phyloP scores from a whole-genome alignment of 768 basidiomycete genomes.

The Suillus tomentosus region DNA sequence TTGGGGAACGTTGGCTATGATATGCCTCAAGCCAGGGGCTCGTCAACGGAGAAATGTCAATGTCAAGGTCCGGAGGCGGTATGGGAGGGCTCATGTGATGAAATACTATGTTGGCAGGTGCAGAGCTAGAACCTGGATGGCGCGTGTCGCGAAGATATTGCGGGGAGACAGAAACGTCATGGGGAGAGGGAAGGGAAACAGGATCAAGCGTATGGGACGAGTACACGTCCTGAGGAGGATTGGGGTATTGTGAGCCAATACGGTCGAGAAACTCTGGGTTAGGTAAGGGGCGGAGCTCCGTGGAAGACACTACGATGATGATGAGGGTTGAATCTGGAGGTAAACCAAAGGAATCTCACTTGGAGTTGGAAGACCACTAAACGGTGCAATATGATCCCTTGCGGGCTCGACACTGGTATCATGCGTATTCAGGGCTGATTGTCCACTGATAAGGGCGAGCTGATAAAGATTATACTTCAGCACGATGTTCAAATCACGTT shows the following conservation, averaged over 20 bases:
- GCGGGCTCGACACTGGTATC: slow-evolving; percentile 37
- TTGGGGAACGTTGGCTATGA: slow-evolving; percentile 37
- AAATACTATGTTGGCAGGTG: slow-evolving; percentile 77
- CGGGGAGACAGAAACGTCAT: slow-evolving; percentile 27
- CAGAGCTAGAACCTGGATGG: slow-evolving; percentile 54
- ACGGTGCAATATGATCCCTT: slow-evolving; percentile 37
- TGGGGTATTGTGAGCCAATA: slow-evolving; percentile 52
- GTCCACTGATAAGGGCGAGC: slow-evolving; percentile 70
- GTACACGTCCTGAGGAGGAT: slow-evolving; percentile 30
- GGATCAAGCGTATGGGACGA: slow-evolving; percentile 27
- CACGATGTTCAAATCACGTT: slow-evolving; percentile 3
- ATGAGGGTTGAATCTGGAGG: slow-evolving; percentile 19
- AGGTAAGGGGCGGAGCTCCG: slow-evolving; percentile 64
- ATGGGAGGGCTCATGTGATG: slow-evolving; percentile 39
- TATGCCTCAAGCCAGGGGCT: slow-evolving; percentile 80
- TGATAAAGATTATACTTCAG: slow-evolving; percentile 29
- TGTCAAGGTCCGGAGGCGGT: slow-evolving; percentile 55
- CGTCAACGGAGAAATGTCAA: slow-evolving; percentile 77
- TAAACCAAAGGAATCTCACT: slow-evolving; percentile 42
- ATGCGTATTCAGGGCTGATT: slow-evolving; percentile 36
- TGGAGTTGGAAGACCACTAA: slow-evolving; percentile 67
- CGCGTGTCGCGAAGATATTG: slow-evolving; percentile 25
- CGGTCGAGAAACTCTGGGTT: slow-evolving; percentile 63
- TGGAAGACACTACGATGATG: slow-evolving; percentile 52
- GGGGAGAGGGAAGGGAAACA: slow-evolving; percentile 33